Conservation (phyloP, 805 yeast genomes). For the fission yeast (Schizosaccharomyces pombe) region DNA sequence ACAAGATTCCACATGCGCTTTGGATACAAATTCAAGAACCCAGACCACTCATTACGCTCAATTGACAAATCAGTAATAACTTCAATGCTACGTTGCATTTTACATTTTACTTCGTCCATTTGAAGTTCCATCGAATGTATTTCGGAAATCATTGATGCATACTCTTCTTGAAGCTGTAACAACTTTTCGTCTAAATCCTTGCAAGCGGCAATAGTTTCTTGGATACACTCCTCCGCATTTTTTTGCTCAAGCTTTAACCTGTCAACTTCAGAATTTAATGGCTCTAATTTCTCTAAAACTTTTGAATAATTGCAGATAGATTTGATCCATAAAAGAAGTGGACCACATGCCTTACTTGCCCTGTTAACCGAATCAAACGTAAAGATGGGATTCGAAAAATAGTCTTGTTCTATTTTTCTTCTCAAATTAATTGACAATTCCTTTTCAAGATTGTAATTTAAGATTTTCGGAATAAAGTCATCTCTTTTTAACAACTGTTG, state of each 20-base stretch:
- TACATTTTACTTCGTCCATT: conserved; percentile 35
- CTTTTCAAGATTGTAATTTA: conserved; percentile 39
- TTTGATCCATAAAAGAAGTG: conserved; percentile 63
- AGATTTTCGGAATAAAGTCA: conserved; percentile 67
- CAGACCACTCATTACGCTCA: conserved; percentile 21
- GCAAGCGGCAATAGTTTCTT: no score
- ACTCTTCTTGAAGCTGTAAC: conserved; percentile 34
- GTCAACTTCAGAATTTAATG: conserved; percentile 42
- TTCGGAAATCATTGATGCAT: conserved; percentile 55
- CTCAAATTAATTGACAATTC: conserved; percentile 34
- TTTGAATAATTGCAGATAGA: conserved; percentile 67
- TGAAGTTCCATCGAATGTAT: conserved; percentile 52
- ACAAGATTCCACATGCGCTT: conserved; percentile 23
- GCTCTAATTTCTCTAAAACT: conserved; percentile 48
- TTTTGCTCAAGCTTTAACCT: conserved; percentile 30
- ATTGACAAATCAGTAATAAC: conserved; percentile 30
- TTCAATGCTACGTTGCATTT: conserved; percentile 36
- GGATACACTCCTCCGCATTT: conserved; percentile 36
- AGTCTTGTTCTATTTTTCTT: conserved; percentile 31
- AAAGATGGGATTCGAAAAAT: conserved; percentile 38
- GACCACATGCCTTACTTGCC: conserved; percentile 92
- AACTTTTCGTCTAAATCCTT: conserved; percentile 70
- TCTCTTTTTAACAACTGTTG: conserved; percentile 60
- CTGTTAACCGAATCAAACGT: conserved; percentile 54
- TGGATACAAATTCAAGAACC: conserved; percentile 18